Percentiles rank a stretch among this genome's conserved stretches.
Evolutionary conservation across 345 rosid genomes (phyloP).

Genomic region (Hibiscus mutabilis): DNA sequence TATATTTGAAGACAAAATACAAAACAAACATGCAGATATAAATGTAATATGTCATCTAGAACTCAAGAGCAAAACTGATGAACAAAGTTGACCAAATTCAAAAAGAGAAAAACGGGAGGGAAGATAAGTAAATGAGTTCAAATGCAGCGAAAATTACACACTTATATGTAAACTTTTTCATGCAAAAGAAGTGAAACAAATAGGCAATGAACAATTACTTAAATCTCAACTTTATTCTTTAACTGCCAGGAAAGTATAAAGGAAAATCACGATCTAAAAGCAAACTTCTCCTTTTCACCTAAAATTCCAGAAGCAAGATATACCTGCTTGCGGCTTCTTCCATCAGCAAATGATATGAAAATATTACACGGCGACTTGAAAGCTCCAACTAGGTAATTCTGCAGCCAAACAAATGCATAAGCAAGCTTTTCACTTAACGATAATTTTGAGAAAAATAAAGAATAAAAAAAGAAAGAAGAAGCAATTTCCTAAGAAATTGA

Average conservation of each 20-base stretch:
- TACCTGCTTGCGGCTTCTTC: slow-evolving; percentile 49
- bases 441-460: neutral
- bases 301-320: neutral
- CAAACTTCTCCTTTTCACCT: neutral
- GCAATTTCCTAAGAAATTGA: neutral
- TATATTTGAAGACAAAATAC: neutral
- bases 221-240: neutral
- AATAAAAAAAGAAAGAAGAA: neutral
- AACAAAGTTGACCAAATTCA: neutral
- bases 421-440: neutral
- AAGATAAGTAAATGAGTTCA: neutral
- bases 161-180: neutral
- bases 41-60: neutral
- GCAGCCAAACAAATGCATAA: neutral
- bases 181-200: neutral
- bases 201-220: neutral
- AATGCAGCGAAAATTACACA: neutral
- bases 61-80: neutral
- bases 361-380: slow-evolving; percentile 47
- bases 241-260: neutral
- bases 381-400: slow-evolving; percentile 48
- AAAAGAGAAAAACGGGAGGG: neutral
- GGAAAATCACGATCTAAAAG: neutral
- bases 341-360: slow-evolving; percentile 37
- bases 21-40: neutral